Conservation (phyloP, 2,329 filamentous ascomycete species). For the Curvularia hawaiiensis region DNA sequence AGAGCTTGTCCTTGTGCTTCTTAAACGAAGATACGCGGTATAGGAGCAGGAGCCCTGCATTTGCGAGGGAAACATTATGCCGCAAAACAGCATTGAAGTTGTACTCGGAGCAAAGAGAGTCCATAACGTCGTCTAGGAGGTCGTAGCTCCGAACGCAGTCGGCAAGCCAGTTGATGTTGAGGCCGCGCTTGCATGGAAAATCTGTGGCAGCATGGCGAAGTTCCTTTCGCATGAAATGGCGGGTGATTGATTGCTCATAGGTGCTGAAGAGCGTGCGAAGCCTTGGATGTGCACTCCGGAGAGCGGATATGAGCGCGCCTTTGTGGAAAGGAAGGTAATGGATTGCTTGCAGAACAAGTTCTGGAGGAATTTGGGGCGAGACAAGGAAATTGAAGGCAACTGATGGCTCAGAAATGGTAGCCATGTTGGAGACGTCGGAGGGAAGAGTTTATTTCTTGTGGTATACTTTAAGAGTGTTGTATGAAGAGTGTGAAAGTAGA, state of each 20-base stretch:
- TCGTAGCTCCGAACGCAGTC: slow-evolving; percentile 39
- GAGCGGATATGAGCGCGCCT: slow-evolving; percentile 24
- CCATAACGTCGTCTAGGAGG: slow-evolving; percentile 40
- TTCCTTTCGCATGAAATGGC: slow-evolving; percentile 29
- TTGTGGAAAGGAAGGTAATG: slow-evolving; percentile 33
- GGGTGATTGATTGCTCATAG: slow-evolving; percentile 36
- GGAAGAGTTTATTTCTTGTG: not conserved
- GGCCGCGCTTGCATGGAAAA: slow-evolving; percentile 25
- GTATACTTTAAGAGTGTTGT: not conserved
- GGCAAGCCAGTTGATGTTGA: slow-evolving; percentile 31
- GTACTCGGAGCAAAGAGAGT: slow-evolving; percentile 28
- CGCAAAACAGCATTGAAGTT: slow-evolving; percentile 33
- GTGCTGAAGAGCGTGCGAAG: slow-evolving; percentile 25
- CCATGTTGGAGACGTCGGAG: slow-evolving; percentile 13
- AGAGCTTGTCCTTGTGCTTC: slow-evolving; percentile 18
- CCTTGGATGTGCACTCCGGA: slow-evolving; percentile 27
- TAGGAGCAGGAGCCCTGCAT: slow-evolving; percentile 36
- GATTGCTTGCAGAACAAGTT: slow-evolving; percentile 35
- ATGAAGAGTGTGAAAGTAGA: not conserved
- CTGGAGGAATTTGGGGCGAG: slow-evolving; percentile 30
- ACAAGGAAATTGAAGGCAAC: slow-evolving; percentile 15
- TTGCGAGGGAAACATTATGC: slow-evolving; percentile 34
- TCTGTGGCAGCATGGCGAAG: slow-evolving; percentile 37
- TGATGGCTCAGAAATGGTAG: not conserved
- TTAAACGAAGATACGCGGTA: slow-evolving; percentile 26